A percentile compares a stretch with the other conserved stretches of the same genome.
These are phyloP conservation scores for Suillus americanus DNA, from an alignment of 768 basidiomycete species.

Conservation along the genomic window DNA sequence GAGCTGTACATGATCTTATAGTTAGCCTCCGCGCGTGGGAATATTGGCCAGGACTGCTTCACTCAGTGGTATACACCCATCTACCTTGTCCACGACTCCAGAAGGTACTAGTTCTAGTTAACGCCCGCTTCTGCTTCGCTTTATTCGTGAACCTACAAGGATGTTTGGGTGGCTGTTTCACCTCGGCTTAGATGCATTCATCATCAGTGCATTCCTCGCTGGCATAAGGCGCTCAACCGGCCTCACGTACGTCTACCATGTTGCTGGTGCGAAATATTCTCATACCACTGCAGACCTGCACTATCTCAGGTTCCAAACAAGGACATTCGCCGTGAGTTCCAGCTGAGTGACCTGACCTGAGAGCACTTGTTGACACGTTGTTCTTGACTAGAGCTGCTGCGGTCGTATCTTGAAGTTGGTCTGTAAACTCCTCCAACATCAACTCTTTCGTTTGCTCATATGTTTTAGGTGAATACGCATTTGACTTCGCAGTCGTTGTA, in stretches of 20 bases:
- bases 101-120: no score
- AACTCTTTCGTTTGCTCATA: background rate
- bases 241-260: slow-evolving; percentile 61
- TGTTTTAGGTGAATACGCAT: slow-evolving; percentile 74
- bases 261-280: background rate
- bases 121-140: background rate
- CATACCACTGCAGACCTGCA: slow-evolving; percentile 53
- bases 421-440: slow-evolving; percentile 20
- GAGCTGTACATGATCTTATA: no score
- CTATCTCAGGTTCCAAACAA: slow-evolving; percentile 82
- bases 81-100: background rate
- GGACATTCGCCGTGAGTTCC: slow-evolving; percentile 75
- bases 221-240: slow-evolving; percentile 85
- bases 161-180: slow-evolving; percentile 48
- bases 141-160: background rate
- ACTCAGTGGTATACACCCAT: no score
- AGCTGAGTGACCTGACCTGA: background rate
- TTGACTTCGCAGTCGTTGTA: slow-evolving; percentile 84
- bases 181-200: slow-evolving; percentile 72
- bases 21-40: no score
- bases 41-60: no score
- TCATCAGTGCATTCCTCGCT: slow-evolving; percentile 80
- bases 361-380: slow-evolving; percentile 1
- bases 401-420: slow-evolving; percentile 82
- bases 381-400: slow-evolving; percentile 55